These are phyloP conservation scores for Colletotrichum tropicicola DNA, from an alignment of 2,329 filamentous ascomycete species.

Conservation along the genomic window DNA sequence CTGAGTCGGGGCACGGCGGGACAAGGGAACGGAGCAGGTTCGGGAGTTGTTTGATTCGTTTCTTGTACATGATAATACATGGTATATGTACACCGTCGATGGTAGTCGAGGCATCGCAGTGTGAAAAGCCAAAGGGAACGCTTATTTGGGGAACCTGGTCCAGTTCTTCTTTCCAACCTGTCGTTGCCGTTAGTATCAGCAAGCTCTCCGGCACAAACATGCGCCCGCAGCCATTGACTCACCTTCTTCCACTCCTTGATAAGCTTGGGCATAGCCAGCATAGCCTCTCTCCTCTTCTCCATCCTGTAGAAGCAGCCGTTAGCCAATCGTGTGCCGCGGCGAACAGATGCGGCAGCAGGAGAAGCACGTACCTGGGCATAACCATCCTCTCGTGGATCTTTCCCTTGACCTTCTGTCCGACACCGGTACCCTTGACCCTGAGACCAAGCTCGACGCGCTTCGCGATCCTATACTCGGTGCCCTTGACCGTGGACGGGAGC, in stretches of 20 bases:
- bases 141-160: constrained; percentile 67
- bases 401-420: constrained; percentile 93
- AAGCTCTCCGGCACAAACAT: background rate
- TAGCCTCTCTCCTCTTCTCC: constrained; percentile 89
- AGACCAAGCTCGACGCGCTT: constrained; percentile 81
- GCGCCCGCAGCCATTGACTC: constrained; percentile 43
- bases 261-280: constrained; percentile 93
- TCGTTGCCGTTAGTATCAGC: constrained; percentile 44
- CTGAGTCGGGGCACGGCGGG: background rate
- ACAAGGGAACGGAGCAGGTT: background rate
- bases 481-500: constrained; percentile 80
- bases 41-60: constrained; percentile 22
- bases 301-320: constrained; percentile 61
- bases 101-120: constrained; percentile 1
- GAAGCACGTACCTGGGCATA: constrained; percentile 70
- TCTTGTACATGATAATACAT: constrained; percentile 32
- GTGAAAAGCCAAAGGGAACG: constrained; percentile 18
- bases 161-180: constrained; percentile 65
- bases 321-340: constrained; percentile 34
- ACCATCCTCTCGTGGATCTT: constrained; percentile 91
- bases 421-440: constrained; percentile 90
- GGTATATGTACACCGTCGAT: constrained; percentile 29
- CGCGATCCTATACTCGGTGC: constrained; percentile 74
- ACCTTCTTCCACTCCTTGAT: constrained; percentile 95
- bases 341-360: background rate